A percentile compares a stretch with the other conserved stretches of the same genome.
Evolutionary conservation across 2,329 filamentous ascomycete species (phyloP).

Genomic region (Xenoacremonium recifei): DNA sequence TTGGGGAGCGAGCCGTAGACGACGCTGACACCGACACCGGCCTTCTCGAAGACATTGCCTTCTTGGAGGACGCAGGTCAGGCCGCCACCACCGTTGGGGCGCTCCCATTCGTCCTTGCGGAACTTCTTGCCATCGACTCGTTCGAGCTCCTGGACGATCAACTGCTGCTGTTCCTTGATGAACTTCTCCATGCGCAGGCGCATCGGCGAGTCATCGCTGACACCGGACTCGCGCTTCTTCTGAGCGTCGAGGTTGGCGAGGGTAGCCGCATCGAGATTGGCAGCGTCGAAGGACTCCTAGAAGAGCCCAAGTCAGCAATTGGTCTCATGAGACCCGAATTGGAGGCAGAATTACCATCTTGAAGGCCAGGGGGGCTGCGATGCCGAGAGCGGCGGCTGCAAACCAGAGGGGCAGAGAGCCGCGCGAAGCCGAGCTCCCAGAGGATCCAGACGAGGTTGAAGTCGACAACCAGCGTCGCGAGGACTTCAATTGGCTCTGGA

Average conservation of each 20-base stretch:
- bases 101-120: constrained; percentile 79
- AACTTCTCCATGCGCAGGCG: constrained; percentile 96
- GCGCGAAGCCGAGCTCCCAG: constrained; percentile 15
- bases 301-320: constrained; percentile 13
- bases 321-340: not conserved
- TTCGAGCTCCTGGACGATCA: constrained; percentile 82
- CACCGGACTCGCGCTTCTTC: constrained; percentile 66
- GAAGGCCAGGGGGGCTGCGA: constrained; percentile 54
- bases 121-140: constrained; percentile 82
- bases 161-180: constrained; percentile 87
- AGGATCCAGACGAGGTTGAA: constrained; percentile 18
- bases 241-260: constrained; percentile 85
- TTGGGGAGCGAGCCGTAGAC: constrained; percentile 91
- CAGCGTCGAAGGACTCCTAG: constrained; percentile 42
- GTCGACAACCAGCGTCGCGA: constrained; percentile 25
- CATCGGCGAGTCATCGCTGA: constrained; percentile 84
- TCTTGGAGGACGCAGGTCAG: constrained; percentile 95
- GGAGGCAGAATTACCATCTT: constrained; percentile 49
- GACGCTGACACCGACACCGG: constrained; percentile 89
- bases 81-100: constrained; percentile 86
- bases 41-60: constrained; percentile 96
- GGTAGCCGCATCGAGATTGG: constrained; percentile 59
- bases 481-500: constrained; percentile 25
- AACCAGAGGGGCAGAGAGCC: constrained; percentile 26
- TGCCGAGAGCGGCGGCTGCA: constrained; percentile 45